Evolutionary conservation across 257 asterid species (phyloP).

Genomic region (Lycium barbarum): DNA sequence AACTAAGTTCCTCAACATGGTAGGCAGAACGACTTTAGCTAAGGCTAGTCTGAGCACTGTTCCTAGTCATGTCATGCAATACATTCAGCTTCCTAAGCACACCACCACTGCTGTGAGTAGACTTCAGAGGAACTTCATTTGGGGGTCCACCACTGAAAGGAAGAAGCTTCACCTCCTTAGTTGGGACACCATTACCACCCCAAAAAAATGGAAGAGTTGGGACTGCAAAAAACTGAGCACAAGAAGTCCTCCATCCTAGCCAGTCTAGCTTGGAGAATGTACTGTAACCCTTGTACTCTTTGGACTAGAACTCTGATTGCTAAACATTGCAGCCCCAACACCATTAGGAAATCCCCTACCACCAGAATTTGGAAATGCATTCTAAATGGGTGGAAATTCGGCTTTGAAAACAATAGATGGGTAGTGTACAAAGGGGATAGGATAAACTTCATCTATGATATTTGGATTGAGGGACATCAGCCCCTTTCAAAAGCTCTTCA

Average conservation of each 20-base stretch:
- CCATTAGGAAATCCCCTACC: too few species aligned
- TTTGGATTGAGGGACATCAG: background rate
- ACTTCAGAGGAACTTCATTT: background rate
- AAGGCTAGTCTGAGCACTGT: background rate
- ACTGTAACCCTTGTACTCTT: too few species aligned
- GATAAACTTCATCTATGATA: too few species aligned
- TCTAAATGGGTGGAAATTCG: background rate
- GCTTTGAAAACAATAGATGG: background rate
- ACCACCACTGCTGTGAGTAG: background rate
- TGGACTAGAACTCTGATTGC: too few species aligned
- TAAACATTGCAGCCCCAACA: too few species aligned
- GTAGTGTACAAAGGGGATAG: background rate
- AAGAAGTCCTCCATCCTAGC: too few species aligned
- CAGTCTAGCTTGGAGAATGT: background rate
- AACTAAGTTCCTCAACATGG: background rate
- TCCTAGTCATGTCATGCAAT: background rate
- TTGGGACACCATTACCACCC: background rate
- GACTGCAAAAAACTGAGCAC: background rate
- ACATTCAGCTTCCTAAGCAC: background rate
- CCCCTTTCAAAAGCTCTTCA: background rate
- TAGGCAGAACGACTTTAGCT: background rate
- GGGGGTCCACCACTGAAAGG: background rate
- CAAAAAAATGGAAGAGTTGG: background rate
- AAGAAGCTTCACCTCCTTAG: too few species aligned
- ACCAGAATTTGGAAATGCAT: background rate